These are phyloP conservation scores for Breynia disticha DNA, from an alignment of 441 rosid species.

Conservation along the genomic window DNA sequence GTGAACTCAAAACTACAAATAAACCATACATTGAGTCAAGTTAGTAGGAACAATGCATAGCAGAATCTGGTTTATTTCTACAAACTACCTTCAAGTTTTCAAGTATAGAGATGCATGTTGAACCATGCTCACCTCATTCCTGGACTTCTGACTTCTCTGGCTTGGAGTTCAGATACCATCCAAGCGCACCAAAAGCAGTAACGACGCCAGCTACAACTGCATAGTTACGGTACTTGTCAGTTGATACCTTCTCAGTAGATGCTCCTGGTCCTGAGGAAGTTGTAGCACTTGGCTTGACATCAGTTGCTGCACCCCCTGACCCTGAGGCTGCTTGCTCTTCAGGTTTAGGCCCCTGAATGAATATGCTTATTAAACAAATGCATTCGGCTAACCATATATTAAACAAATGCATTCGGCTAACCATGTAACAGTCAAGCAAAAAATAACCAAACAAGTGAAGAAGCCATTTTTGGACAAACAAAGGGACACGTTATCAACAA, in stretches of 20 bases:
- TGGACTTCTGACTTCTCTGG: conserved; percentile 57
- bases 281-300: conserved; percentile 38
- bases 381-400: neutral
- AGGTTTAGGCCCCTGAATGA: conserved; percentile 49
- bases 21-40: neutral
- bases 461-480: neutral
- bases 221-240: conserved; percentile 66
- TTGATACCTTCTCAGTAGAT: conserved; percentile 54
- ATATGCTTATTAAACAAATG: neutral
- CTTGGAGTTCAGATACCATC: conserved; percentile 79
- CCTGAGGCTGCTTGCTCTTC: conserved; percentile 47
- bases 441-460: neutral
- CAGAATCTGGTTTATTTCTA: too few species aligned
- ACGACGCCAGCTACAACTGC: conserved; percentile 68
- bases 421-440: neutral
- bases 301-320: conserved; percentile 30
- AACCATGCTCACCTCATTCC: conserved; percentile 43
- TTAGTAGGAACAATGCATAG: neutral
- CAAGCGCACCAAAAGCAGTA: conserved; percentile 52
- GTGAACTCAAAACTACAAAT: neutral
- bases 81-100: too few species aligned
- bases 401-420: neutral
- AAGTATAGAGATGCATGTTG: too few species aligned
- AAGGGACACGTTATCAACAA: neutral
- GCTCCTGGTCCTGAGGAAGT: conserved; percentile 33